phyloP scores from a whole-genome alignment of 208 protist genomes.

The Acanthamoeba triangularis region DNA sequence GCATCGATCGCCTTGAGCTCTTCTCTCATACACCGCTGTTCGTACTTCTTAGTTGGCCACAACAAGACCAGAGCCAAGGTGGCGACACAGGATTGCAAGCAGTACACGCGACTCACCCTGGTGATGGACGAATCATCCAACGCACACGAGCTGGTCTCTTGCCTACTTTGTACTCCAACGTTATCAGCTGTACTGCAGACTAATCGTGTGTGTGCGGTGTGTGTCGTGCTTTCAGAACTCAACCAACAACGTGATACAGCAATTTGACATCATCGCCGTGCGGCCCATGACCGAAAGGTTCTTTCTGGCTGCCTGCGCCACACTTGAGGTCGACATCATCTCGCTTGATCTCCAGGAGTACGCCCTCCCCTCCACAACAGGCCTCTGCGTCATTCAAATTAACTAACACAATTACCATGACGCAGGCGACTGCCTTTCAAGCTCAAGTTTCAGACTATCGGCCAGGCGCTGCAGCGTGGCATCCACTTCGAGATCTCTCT shows the following conservation, averaged over 20 bases:
- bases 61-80: not conserved
- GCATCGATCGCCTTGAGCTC: not conserved
- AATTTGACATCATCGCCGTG: constrained; percentile 65
- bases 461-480: constrained; percentile 38
- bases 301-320: constrained; percentile 20
- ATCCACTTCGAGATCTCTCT: constrained; percentile 50
- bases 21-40: too few relatives aligned
- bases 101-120: constrained; percentile 10
- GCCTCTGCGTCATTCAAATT: not conserved
- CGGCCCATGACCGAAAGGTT: constrained; percentile 5
- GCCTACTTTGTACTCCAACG: too few relatives aligned
- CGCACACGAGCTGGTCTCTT: not conserved
- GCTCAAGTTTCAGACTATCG: constrained; percentile 9
- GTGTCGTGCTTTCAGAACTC: not conserved
- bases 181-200: too few relatives aligned
- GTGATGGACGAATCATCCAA: constrained; percentile 1
- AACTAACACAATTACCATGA: not conserved
- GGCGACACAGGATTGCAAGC: not conserved
- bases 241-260: not conserved
- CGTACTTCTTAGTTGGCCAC: not conserved
- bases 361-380: too few relatives aligned
- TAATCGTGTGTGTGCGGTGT: too few relatives aligned
- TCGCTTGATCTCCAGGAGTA: constrained; percentile 18
- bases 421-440: constrained; percentile 30
- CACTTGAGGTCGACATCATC: constrained; percentile 44